phyloP scores from a whole-genome alignment of 108 stramenopile genomes.

The Pseudonitzschia multistriata region DNA sequence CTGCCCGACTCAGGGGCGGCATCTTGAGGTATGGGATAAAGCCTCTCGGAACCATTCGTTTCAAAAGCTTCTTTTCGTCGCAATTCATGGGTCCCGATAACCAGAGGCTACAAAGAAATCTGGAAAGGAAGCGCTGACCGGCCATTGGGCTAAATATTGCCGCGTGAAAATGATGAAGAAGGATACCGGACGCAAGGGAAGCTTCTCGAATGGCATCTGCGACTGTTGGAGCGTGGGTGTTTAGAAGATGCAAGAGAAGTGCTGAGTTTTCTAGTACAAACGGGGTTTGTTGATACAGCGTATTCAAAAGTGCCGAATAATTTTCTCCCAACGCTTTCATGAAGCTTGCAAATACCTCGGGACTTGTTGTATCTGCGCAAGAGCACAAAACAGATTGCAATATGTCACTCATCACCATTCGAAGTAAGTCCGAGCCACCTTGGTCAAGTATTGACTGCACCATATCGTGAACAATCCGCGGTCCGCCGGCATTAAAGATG shows the following conservation, averaged over 20 bases:
- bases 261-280: conserved; percentile 81
- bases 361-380: conserved; percentile 55
- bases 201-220: conserved; percentile 56
- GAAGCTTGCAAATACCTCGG: conserved; percentile 47
- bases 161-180: conserved; percentile 75
- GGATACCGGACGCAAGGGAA: conserved; percentile 57
- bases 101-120: conserved; percentile 82
- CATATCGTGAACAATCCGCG: conserved; percentile 33
- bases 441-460: conserved; percentile 39
- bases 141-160: conserved; percentile 72
- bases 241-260: conserved; percentile 61
- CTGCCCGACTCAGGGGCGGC: conserved; percentile 58
- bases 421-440: conserved; percentile 40
- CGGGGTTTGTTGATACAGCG: conserved; percentile 57
- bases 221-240: conserved; percentile 52
- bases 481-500: conserved; percentile 51
- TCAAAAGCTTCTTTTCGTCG: conserved; percentile 61
- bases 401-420: conserved; percentile 62
- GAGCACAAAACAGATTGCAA: conserved; percentile 64
- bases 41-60: conserved; percentile 68
- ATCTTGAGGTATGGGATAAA: conserved; percentile 71
- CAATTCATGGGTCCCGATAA: conserved; percentile 60
- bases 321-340: conserved; percentile 43
- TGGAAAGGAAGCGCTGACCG: conserved; percentile 67
- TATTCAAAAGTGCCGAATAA: conserved; percentile 54